A percentile compares a stretch with the other conserved stretches of the same genome.
These are phyloP conservation scores for Psilocybe cubensis DNA, from an alignment of 768 basidiomycete genomes.

Conservation along the genomic window DNA sequence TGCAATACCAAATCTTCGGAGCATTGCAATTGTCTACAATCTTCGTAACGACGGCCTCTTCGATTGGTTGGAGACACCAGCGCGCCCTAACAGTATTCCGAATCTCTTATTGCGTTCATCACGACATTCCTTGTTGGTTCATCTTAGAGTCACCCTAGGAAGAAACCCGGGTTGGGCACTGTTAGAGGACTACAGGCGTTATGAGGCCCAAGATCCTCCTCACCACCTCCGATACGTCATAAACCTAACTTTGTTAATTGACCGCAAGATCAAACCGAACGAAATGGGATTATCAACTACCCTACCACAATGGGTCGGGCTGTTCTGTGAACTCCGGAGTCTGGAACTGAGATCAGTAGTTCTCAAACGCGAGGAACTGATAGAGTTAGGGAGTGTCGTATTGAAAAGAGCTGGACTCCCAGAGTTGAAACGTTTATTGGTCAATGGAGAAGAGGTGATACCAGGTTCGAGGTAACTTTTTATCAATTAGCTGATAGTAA, in stretches of 20 bases:
- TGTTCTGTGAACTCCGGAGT: background rate
- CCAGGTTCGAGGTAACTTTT: background rate
- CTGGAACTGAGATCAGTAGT: background rate
- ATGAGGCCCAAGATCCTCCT: background rate
- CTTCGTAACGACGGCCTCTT: conserved; percentile 24
- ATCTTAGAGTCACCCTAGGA: conserved; percentile 20
- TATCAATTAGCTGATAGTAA: too few species aligned
- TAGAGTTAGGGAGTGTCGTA: background rate
- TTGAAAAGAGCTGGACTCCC: background rate
- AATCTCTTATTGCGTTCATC: conserved; percentile 17
- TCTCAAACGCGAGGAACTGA: background rate
- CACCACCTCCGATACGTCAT: background rate
- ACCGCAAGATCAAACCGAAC: background rate
- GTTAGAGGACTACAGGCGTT: conserved; percentile 18
- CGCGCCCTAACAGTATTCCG: conserved; percentile 20
- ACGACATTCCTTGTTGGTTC: conserved; percentile 17
- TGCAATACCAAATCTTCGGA: conserved; percentile 20
- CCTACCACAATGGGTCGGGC: background rate
- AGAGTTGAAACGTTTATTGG: background rate
- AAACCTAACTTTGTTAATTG: background rate
- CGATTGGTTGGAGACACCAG: conserved; percentile 20
- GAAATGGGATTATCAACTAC: background rate
- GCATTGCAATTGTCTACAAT: conserved; percentile 22
- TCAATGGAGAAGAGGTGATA: background rate
- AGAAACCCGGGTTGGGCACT: conserved; percentile 24